These are phyloP conservation scores for Gaultheria prostrata DNA, from an alignment of 148 eudicot species.

Conservation along the genomic window DNA sequence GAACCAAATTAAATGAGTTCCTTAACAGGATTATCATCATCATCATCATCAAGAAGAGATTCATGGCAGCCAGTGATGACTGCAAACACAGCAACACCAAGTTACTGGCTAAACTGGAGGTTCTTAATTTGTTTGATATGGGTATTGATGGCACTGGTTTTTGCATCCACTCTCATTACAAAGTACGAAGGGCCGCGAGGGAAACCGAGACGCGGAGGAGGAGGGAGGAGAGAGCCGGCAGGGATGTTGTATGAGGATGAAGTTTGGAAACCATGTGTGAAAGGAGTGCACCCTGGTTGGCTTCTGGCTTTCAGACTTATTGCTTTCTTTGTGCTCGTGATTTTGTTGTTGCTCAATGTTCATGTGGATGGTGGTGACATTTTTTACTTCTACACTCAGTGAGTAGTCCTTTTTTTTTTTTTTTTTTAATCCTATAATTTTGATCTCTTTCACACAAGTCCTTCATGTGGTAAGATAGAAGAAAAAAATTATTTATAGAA, in stretches of 20 bases:
- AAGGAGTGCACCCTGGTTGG: constrained; percentile 81
- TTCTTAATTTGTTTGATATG: constrained; percentile 54
- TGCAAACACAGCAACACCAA: constrained; percentile 46
- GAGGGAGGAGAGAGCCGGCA: constrained; percentile 19
- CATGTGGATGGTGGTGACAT: constrained; percentile 61
- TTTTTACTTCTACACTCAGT: constrained; percentile 86
- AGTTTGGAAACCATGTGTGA: constrained; percentile 74
- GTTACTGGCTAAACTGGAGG: constrained; percentile 94
- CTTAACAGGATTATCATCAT: constrained; percentile 33
- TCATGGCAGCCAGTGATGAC: constrained; percentile 66
- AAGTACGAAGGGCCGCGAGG: constrained; percentile 49
- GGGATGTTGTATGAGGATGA: constrained; percentile 69
- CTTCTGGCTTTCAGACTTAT: constrained; percentile 56
- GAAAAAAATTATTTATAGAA: background rate
- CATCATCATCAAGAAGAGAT: constrained; percentile 21
- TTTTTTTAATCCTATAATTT: background rate
- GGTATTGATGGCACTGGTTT: constrained; percentile 47
- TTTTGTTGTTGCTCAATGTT: constrained; percentile 58
- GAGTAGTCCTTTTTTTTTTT: constrained; percentile 32
- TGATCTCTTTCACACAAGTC: background rate
- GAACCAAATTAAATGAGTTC: constrained; percentile 46
- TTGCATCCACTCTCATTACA: constrained; percentile 53
- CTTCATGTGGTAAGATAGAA: background rate
- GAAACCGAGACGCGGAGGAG: background rate
- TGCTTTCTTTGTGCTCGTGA: constrained; percentile 58